Base-by-base conservation (phyloP, 495 filamentous ascomycete genomes). In the Peziza echinospora region DNA sequence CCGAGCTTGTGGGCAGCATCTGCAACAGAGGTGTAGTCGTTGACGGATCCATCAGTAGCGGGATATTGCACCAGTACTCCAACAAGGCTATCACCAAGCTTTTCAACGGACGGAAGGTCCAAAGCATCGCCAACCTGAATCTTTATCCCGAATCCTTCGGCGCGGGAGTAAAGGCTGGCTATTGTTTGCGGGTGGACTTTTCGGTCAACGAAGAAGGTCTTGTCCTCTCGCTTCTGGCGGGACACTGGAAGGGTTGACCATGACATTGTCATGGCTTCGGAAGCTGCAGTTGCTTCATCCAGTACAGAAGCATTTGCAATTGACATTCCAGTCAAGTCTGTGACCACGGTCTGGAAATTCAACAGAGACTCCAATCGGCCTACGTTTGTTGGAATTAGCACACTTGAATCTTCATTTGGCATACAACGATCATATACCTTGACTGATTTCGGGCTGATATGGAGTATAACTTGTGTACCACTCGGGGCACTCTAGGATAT, bases 401-500 rank as follows among this genome's bases (percentile, higher is more conserved):
- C n/a, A n/a, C n/a, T n/a, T n/a, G n/a, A n/a, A n/a, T n/a, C n/a
- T n/a, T n/a, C n/a, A n/a, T n/a, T n/a, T n/a, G 8, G 8, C 7
- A 43, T 8, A 43, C 21, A 13, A 21, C 40, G 8, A 19, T 42
- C 26, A 47, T 46, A 54, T 34, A 44, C 69, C 89, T 63, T 97
- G 89, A 57, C 84, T 92, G 67, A 97, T 96, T 64, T 97, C 89
- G 2, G 89, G 86, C 61, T 97, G 89, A 62, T 97, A 97, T 22
- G 89, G 89, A 0, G 89, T 96, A 60, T 97, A 97, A 61, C 86
- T 94, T 34, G 89, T 97, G 63, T 97, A 97, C 89, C 89, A 97
- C 13, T 78, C 91, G 1, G 89, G 89, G 55, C 76, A 83, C 69
- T 97, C 87, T 24, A 97, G 67, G 7, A 96, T 71, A 60, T 97